Evolutionary conservation across 2,329 filamentous ascomycete genomes (phyloP).

Genomic region (Fusarium aywerte): DNA sequence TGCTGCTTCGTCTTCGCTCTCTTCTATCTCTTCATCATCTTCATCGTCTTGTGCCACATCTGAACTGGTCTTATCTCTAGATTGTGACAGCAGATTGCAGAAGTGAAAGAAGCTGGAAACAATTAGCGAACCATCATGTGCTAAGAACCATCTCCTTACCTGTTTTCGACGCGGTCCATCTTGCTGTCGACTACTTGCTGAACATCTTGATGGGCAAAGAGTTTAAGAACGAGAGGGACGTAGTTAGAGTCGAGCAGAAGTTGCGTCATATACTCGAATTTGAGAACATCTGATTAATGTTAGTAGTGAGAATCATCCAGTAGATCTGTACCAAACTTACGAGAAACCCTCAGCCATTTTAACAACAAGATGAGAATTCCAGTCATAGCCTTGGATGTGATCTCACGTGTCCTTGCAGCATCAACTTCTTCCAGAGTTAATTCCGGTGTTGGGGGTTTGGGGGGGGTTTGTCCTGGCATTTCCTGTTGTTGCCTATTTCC

Average conservation of each 20-base stretch:
- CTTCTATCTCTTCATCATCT: constrained; percentile 53
- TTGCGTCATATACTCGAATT: constrained; percentile 96
- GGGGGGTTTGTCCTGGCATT: constrained; percentile 48
- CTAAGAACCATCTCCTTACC: constrained; percentile 60
- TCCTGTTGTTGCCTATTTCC: constrained; percentile 47
- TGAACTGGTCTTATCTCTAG: constrained; percentile 50
- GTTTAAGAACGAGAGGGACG: constrained; percentile 88
- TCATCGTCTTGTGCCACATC: constrained; percentile 52
- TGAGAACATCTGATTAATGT: constrained; percentile 77
- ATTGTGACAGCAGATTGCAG: constrained; percentile 76
- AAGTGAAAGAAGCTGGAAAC: constrained; percentile 84
- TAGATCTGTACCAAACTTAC: constrained; percentile 63
- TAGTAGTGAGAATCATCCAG: constrained; percentile 13
- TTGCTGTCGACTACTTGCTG: constrained; percentile 89
- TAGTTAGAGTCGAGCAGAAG: constrained; percentile 95
- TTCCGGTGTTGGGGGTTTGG: constrained; percentile 56
- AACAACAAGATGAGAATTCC: constrained; percentile 86
- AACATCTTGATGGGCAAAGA: constrained; percentile 93
- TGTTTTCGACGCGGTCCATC: constrained; percentile 82
- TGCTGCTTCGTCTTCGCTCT: constrained; percentile 79
- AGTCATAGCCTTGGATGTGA: constrained; percentile 91
- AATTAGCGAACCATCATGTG: constrained; percentile 8
- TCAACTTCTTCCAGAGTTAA: constrained; percentile 80
- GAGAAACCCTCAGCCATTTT: constrained; percentile 97
- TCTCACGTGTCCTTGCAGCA: constrained; percentile 82